phyloP scores from a whole-genome alignment of 2,329 filamentous ascomycete genomes.

The Hypoxylon rubiginosum region DNA sequence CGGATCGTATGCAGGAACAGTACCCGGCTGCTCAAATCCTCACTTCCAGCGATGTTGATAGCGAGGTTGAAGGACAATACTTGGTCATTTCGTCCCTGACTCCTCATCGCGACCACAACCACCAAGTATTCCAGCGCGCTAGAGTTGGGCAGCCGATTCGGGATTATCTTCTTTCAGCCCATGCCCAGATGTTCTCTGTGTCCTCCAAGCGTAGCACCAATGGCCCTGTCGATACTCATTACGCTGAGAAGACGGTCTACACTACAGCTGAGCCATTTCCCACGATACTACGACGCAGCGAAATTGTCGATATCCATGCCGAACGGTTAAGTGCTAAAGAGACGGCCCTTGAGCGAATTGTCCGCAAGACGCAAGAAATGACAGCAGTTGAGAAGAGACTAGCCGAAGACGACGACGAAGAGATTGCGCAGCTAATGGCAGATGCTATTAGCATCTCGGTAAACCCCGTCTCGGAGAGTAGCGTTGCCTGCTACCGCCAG shows the following conservation, averaged over 20 bases:
- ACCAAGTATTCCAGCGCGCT: conserved; percentile 90
- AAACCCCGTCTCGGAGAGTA: conserved; percentile 79
- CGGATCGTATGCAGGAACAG: conserved; percentile 91
- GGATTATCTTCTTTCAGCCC: conserved; percentile 86
- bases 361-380: conserved; percentile 91
- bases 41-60: conserved; percentile 73
- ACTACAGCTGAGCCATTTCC: conserved; percentile 89
- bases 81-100: conserved; percentile 85
- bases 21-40: conserved; percentile 89
- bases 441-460: conserved; percentile 84
- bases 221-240: conserved; percentile 79
- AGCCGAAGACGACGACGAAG: conserved; percentile 79
- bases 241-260: conserved; percentile 86
- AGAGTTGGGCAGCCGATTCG: conserved; percentile 84
- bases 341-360: conserved; percentile 90
- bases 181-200: conserved; percentile 83
- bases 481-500: conserved; percentile 81
- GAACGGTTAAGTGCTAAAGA: conserved; percentile 80
- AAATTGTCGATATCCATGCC: conserved; percentile 79
- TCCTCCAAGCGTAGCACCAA: conserved; percentile 78
- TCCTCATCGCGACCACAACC: conserved; percentile 83
- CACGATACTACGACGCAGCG: conserved; percentile 88
- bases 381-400: conserved; percentile 80
- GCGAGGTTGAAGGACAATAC: conserved; percentile 92
- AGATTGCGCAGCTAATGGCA: conserved; percentile 75